These are phyloP conservation scores for Puccinia coronata DNA, from an alignment of 1,284 basidiomycete species.

Conservation along the genomic window DNA sequence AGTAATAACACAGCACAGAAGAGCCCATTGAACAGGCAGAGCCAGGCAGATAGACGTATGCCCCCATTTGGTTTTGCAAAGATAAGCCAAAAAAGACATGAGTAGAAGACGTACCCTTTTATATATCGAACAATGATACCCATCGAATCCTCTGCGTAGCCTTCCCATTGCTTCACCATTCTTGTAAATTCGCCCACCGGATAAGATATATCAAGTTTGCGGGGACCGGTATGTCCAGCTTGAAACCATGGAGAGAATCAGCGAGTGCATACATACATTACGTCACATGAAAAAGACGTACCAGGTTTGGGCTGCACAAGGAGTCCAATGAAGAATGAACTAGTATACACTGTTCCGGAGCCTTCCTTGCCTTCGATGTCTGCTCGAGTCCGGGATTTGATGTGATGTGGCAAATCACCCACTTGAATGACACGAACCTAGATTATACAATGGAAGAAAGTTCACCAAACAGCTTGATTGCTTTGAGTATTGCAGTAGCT, in stretches of 20 bases:
- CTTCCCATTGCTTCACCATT: slow-evolving; percentile 92
- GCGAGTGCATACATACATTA: slow-evolving; percentile 53
- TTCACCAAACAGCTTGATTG: slow-evolving; percentile 1
- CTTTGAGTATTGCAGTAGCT: slow-evolving; percentile 54
- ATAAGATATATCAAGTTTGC: slow-evolving; percentile 88
- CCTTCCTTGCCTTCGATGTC: slow-evolving; percentile 77
- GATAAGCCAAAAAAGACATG: background rate
- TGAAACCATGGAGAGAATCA: slow-evolving; percentile 11
- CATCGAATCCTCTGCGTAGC: slow-evolving; percentile 89
- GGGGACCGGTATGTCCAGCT: slow-evolving; percentile 56
- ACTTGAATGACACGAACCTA: slow-evolving; percentile 86
- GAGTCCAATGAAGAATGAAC: slow-evolving; percentile 95
- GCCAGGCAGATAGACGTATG: slow-evolving; percentile 51
- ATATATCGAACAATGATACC: slow-evolving; percentile 91
- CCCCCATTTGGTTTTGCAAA: background rate
- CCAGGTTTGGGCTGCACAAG: slow-evolving; percentile 86
- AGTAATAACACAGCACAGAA: slow-evolving; percentile 51
- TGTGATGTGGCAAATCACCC: slow-evolving; percentile 74
- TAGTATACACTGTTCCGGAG: slow-evolving; percentile 78
- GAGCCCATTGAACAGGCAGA: slow-evolving; percentile 43
- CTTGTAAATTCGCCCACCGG: slow-evolving; percentile 96
- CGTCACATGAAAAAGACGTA: slow-evolving; percentile 65
- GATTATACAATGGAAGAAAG: no score
- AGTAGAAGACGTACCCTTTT: slow-evolving; percentile 69
- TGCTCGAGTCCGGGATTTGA: slow-evolving; percentile 73